phyloP scores from a whole-genome alignment of 2,329 filamentous ascomycete species.

The Sporothrix globosa region DNA sequence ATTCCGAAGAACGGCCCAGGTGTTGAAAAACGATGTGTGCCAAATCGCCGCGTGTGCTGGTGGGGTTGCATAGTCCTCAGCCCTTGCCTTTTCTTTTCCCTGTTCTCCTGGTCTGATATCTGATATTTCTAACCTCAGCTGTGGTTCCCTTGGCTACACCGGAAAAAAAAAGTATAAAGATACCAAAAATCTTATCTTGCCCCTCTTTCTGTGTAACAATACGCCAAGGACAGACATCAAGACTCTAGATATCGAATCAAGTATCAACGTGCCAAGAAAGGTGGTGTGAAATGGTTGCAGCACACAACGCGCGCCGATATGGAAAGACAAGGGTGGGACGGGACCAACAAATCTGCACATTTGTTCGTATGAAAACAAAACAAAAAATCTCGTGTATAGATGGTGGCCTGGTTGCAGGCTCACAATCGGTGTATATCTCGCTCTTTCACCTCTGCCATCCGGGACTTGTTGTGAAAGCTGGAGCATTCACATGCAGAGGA shows the following conservation, averaged over 20 bases:
- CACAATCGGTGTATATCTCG: slow-evolving; percentile 24
- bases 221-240: slow-evolving; percentile 20
- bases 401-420: slow-evolving; percentile 5
- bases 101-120: slow-evolving; percentile 23
- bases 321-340: slow-evolving; percentile 11
- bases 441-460: background rate
- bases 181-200: slow-evolving; percentile 13
- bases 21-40: slow-evolving; percentile 8
- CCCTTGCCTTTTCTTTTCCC: background rate
- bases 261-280: slow-evolving; percentile 28
- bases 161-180: too few species aligned
- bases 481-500: background rate
- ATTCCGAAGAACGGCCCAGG: slow-evolving; percentile 22
- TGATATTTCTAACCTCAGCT: slow-evolving; percentile 7
- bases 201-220: slow-evolving; percentile 12
- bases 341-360: background rate
- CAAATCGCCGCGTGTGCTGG: background rate
- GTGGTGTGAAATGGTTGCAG: slow-evolving; percentile 22
- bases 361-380: background rate
- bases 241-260: slow-evolving; percentile 30
- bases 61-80: background rate
- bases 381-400: background rate
- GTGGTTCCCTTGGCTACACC: background rate
- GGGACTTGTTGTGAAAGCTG: background rate
- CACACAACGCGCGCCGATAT: slow-evolving; percentile 14